Base-by-base conservation (phyloP, 2,329 filamentous ascomycete genomes). In the Sporothrix variecibatus region DNA sequence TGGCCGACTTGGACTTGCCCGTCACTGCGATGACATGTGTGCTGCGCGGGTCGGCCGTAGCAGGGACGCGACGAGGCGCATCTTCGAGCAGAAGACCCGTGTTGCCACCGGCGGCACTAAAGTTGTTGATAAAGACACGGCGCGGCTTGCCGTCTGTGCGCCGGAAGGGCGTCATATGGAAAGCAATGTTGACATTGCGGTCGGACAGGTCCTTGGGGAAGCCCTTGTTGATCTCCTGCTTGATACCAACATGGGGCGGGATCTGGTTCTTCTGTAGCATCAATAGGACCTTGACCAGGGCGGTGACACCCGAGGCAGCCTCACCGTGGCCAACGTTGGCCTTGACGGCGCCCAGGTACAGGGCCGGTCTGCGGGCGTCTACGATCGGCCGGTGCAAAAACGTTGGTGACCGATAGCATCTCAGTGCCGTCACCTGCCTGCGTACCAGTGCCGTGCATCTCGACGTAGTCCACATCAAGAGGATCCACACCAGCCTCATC, bases 401-500 rank as follows among this genome's bases (percentile, higher is more conserved):
- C 83, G 68, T 85, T 82, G 2, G 90, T 89, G 68, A 97, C 92
- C 0, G 92, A 94, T 0, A 89, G 86, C 91, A 95, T 95, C 81
- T 97, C 94, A 3, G 90, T 92, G 8, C 90, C 91, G 79, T 97
- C 94, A 75, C 93, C 94, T 43, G 92, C 93, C 81, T 96, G 93
- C 0, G 93, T 97, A 43, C 94, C 94, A 2, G 94, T 97, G 17
- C 93, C 94, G 81, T 97, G 94, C 91, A 96, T 94, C 82, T 97
- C 94, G 9, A 97, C 91, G 79, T 95, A 97, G 81, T 90, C 90
- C 68, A 97, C 87, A 76, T 95, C 92, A 70, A 90, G 87, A 1
- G 93, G 92, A 78, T 95, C 91, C 28, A 96, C 87, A 74, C 92
- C 91, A 58, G 93, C 91, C 60, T 93, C 88, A 67, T 91, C 88